Evolutionary conservation across 1,139 yeast species (phyloP).

Genomic region (Geotrichum fermentans): DNA sequence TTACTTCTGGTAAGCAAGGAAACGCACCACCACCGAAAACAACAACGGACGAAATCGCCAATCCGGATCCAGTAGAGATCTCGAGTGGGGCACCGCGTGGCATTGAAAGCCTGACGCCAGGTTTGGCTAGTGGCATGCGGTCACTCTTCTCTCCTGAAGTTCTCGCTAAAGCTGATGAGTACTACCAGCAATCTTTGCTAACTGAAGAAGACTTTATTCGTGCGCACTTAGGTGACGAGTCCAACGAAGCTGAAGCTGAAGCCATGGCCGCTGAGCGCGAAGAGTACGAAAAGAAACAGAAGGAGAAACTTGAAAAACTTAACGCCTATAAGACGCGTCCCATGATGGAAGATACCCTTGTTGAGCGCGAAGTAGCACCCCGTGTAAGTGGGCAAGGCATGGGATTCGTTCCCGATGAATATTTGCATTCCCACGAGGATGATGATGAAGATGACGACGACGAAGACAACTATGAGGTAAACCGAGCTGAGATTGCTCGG

Average conservation of each 20-base stretch:
- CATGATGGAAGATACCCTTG: constrained; percentile 23
- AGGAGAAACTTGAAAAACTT: constrained; percentile 6
- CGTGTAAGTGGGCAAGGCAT: constrained; percentile 16
- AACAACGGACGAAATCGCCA: neutral
- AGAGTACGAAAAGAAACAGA: constrained; percentile 12
- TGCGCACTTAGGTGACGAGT: constrained; percentile 26
- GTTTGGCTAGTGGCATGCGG: constrained; percentile 15
- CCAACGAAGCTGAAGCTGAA: constrained; percentile 12
- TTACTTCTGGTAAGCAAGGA: neutral
- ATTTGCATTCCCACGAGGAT: constrained; percentile 20
- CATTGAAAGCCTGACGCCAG: constrained; percentile 2
- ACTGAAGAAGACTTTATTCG: constrained; percentile 36
- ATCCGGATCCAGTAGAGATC: neutral
- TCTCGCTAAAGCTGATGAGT: constrained; percentile 28
- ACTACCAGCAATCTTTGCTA: constrained; percentile 33
- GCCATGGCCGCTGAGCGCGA: constrained; percentile 2
- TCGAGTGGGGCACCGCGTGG: neutral
- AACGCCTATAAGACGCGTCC: constrained; percentile 19
- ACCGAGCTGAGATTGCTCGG: constrained; percentile 40
- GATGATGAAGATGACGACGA: constrained; percentile 23
- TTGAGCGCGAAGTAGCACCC: constrained; percentile 23
- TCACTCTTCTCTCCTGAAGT: constrained; percentile 21
- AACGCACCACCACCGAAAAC: neutral
- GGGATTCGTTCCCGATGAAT: constrained; percentile 18
- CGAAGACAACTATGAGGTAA: constrained; percentile 20